Base-by-base conservation (phyloP, 345 rosid genomes). In the Citrus glauca region DNA sequence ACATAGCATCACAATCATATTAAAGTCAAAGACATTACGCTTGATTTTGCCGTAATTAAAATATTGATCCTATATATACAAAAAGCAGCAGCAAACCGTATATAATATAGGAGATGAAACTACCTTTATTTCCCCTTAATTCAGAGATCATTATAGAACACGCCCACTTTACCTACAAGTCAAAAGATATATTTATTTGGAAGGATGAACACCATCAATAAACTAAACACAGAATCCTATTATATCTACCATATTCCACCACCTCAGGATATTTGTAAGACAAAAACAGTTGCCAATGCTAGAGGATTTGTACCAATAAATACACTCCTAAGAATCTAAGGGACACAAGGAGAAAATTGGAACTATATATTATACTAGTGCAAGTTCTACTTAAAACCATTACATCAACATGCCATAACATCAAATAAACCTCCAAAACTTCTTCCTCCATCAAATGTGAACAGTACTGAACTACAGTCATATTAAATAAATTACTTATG, bases 91-190 rank as follows among this genome's bases (percentile, higher is more conserved):
- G 48, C 85, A 77, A 62, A 71, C 85, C 71, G 66, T 77, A 76
- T 78, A 85, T 78, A 85, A 81, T 82, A 76, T 75, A 79, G 70
- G 87, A 83, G 88, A 84, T 84, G 99, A 87, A 90, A 83, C 99
- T 97, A 97, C 99, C 98, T 94, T 96, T 87, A 94, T 89, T 87
- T 93, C 92, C 93, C 87, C 97, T 89, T 89, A 89, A 90, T 91
- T 95, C 98, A 94, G 99, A 88, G 99, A 90, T 90, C 94, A 91
- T 92, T 85, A 90, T 87, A 92, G 93, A 90, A 90, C 72, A 94
- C 93, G 97, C 88, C 99, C 93, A 91, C 89, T 88, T 96, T 92
- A 92, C 99, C 99, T 97, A 97, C 99, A 97, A 97, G 90, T 86
- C 77, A 93, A 89, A 97, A 94, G 92, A 90, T 89, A 93, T 86